Evolutionary conservation across 2,329 filamentous ascomycete genomes (phyloP).

Genomic region (Curvularia sp.): DNA sequence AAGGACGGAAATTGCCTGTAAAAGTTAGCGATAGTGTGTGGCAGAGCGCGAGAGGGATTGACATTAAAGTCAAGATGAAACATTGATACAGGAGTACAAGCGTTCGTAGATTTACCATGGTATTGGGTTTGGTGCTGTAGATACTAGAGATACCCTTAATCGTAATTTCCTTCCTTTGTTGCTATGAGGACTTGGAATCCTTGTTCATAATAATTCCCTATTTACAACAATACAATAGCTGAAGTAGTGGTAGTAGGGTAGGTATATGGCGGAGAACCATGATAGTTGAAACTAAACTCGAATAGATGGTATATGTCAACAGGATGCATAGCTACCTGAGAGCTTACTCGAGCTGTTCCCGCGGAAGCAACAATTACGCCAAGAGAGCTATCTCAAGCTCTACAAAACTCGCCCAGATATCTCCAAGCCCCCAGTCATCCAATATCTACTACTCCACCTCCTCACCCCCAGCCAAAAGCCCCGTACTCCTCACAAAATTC

Average conservation of each 20-base stretch:
- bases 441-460: not conserved
- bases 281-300: not conserved
- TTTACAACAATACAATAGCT: not conserved
- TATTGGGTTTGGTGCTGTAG: constrained; percentile 21
- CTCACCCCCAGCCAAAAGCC: constrained; percentile 25
- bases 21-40: constrained; percentile 77
- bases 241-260: not conserved
- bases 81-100: not conserved
- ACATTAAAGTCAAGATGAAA: constrained; percentile 48
- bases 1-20: constrained; percentile 76
- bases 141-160: constrained; percentile 40
- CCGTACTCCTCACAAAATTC: constrained; percentile 56
- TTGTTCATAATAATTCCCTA: not conserved
- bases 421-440: too few relatives aligned
- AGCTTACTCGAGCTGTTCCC: not conserved
- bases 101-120: constrained; percentile 16
- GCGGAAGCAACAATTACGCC: too few relatives aligned
- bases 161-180: constrained; percentile 11
- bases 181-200: not conserved
- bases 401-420: too few relatives aligned
- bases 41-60: constrained; percentile 66
- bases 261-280: not conserved
- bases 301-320: not conserved
- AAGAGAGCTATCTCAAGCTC: too few relatives aligned
- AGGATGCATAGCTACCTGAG: not conserved